A percentile compares a stretch with the other conserved stretches of the same genome.
Evolutionary conservation across 2,329 filamentous ascomycete genomes (phyloP).

Genomic region (Fonsecaea erecta): DNA sequence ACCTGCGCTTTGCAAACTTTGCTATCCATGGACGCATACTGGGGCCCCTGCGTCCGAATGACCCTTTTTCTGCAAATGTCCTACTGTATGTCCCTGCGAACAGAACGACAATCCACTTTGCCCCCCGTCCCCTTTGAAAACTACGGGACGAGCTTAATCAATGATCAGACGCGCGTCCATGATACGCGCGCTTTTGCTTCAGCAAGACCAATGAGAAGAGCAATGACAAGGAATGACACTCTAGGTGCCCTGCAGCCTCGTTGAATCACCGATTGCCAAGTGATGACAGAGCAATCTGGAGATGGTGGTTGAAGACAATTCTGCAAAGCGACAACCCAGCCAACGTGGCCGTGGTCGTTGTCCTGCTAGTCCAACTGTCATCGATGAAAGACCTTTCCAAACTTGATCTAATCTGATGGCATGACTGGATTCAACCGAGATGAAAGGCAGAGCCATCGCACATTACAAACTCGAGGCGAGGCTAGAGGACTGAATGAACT

Average conservation of each 20-base stretch:
- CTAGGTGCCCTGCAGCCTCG: background rate
- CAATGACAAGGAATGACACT: background rate
- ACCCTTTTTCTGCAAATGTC: background rate
- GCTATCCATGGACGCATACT: background rate
- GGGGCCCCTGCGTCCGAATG: background rate
- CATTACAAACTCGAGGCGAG: constrained; percentile 18
- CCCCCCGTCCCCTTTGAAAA: background rate
- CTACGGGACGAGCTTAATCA: background rate
- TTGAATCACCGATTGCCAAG: constrained; percentile 34
- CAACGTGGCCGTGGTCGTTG: constrained; percentile 23
- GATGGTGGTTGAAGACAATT: constrained; percentile 13
- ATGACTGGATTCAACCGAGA: constrained; percentile 8
- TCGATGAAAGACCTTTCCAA: constrained; percentile 54
- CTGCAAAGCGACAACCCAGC: constrained; percentile 26
- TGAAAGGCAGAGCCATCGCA: background rate
- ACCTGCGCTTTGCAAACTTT: constrained; percentile 1
- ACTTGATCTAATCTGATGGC: constrained; percentile 68
- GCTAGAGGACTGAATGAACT: constrained; percentile 33
- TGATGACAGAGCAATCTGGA: constrained; percentile 45
- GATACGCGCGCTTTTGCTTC: background rate
- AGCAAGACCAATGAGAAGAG: background rate
- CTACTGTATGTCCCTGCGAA: background rate
- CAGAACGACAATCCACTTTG: background rate
- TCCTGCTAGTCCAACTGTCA: constrained; percentile 8
- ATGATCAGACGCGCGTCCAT: background rate